Conservation (phyloP, 2,329 filamentous ascomycete species). For the Hymenoscyphus scutula region DNA sequence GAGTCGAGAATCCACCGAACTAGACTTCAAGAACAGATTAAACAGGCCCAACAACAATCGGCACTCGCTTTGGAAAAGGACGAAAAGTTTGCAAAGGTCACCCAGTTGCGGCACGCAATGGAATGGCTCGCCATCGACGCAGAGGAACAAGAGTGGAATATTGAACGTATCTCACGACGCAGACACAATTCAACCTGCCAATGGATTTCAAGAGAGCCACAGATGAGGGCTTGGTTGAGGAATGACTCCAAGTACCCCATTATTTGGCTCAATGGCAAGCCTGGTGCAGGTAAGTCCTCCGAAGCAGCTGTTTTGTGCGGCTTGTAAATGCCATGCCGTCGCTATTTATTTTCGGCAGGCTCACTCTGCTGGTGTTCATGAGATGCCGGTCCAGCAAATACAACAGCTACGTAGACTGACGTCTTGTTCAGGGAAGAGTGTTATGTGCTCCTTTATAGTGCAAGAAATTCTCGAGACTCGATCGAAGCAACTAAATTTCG, state of each 20-base stretch:
- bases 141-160: constrained; percentile 8
- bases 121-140: constrained; percentile 20
- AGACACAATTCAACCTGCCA: constrained; percentile 18
- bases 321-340: background rate
- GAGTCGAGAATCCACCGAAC: constrained; percentile 15
- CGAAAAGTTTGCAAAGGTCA: constrained; percentile 10
- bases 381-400: too few relatives aligned
- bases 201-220: constrained; percentile 10
- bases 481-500: background rate
- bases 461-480: constrained; percentile 2
- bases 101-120: constrained; percentile 14
- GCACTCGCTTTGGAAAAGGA: constrained; percentile 6
- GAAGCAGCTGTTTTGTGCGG: background rate
- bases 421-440: constrained; percentile 16
- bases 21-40: constrained; percentile 12
- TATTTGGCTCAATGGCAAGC: constrained; percentile 24
- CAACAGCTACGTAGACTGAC: background rate
- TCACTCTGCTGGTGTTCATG: too few relatives aligned
- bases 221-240: constrained; percentile 15
- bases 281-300: constrained; percentile 17
- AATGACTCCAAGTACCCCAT: constrained; percentile 5
- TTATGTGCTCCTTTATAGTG: constrained; percentile 21
- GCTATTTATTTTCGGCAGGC: too few relatives aligned
- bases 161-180: constrained; percentile 5
- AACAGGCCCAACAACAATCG: constrained; percentile 4